A percentile compares a stretch with the other conserved stretches of the same genome.
Conservation (phyloP, 192 early-diverging fungal genomes). For the Backusella liffmaniae region DNA sequence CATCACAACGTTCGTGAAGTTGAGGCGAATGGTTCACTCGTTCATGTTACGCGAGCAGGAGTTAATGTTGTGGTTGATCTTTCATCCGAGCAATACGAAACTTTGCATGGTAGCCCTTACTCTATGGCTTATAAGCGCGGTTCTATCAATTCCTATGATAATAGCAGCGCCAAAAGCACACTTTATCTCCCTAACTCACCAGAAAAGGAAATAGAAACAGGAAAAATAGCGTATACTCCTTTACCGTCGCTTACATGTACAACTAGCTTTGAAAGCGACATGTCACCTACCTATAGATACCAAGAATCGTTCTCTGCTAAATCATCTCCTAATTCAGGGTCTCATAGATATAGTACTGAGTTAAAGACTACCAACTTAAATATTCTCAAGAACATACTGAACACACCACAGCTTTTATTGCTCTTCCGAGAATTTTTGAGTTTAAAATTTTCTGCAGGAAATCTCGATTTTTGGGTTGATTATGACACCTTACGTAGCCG, state of each 20-base stretch:
- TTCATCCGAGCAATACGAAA: not conserved
- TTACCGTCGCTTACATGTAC: not conserved
- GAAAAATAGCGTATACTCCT: not conserved
- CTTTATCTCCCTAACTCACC: not conserved
- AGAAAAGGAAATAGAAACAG: not conserved
- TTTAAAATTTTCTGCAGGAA: constrained; percentile 70
- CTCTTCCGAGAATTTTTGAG: constrained; percentile 63
- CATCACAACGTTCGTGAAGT: too few species aligned
- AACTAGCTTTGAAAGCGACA: not conserved
- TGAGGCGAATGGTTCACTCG: not conserved
- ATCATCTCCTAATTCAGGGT: not conserved
- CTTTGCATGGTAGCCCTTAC: not conserved
- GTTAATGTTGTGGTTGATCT: not conserved
- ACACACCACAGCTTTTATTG: constrained; percentile 45
- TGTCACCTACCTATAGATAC: not conserved
- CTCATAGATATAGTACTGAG: not conserved
- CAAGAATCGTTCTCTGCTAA: not conserved
- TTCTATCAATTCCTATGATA: not conserved
- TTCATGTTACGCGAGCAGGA: constrained; percentile 3
- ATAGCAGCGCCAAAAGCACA: not conserved
- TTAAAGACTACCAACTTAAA: constrained; percentile 46
- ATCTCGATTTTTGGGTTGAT: constrained; percentile 69
- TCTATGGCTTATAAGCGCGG: not conserved
- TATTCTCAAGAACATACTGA: constrained; percentile 58
- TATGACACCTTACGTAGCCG: constrained; percentile 39